These are phyloP conservation scores for Sporothrix luriei DNA, from an alignment of 2,329 filamentous ascomycete genomes.

Conservation along the genomic window DNA sequence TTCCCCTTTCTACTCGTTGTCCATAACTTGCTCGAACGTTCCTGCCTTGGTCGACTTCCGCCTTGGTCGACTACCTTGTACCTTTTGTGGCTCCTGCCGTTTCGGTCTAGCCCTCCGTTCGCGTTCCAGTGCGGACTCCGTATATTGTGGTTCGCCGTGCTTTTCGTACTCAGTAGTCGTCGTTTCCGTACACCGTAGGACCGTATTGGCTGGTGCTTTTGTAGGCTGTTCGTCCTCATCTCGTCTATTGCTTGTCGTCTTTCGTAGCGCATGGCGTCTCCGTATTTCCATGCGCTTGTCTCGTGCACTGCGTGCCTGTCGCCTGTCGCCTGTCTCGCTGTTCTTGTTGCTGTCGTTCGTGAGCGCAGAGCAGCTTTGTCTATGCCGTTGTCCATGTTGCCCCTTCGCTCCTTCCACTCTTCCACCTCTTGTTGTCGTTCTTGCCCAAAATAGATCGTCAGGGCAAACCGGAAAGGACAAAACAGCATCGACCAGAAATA, in stretches of 20 bases:
- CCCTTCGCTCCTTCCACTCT: slow-evolving; percentile 16
- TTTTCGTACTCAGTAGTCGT: not conserved
- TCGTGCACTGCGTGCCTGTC: not conserved
- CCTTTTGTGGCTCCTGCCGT: slow-evolving; percentile 10
- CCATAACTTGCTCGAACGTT: not conserved
- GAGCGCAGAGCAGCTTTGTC: not conserved
- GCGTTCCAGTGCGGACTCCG: no score
- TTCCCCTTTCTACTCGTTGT: not conserved
- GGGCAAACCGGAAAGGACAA: not conserved
- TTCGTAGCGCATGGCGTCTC: not conserved
- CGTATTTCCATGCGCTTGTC: not conserved
- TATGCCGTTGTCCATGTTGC: not conserved
- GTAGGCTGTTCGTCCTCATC: not conserved
- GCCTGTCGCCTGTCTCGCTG: not conserved
- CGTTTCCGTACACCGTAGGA: not conserved
- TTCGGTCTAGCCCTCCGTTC: not conserved
- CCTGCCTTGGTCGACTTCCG: not conserved
- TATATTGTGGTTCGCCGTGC: no score
- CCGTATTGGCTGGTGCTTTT: not conserved
- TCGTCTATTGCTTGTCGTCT: not conserved
- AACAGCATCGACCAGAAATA: not conserved
- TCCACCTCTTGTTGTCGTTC: not conserved
- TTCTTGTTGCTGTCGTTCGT: not conserved
- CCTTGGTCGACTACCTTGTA: not conserved
- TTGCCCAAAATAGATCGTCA: slow-evolving; percentile 14